Conservation (phyloP, 768 basidiomycete genomes). For the Trametes cubensis region DNA sequence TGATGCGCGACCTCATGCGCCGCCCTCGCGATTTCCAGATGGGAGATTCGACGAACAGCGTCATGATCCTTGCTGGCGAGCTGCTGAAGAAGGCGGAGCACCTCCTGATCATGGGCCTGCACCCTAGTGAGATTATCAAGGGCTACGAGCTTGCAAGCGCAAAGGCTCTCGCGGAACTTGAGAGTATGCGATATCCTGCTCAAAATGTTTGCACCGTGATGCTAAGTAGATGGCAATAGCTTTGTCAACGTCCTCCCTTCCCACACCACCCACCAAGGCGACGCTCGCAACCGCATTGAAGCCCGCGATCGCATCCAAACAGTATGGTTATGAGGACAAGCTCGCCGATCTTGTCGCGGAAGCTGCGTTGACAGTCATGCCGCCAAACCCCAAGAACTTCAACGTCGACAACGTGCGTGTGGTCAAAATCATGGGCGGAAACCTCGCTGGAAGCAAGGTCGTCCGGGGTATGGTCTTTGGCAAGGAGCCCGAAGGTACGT, state of each 20-base stretch:
- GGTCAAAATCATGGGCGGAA: slow-evolving; percentile 98
- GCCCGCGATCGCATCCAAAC: slow-evolving; percentile 95
- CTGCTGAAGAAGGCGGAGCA: slow-evolving; percentile 91
- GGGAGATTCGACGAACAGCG: slow-evolving; percentile 96
- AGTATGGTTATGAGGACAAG: slow-evolving; percentile 90
- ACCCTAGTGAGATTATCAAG: slow-evolving; percentile 93
- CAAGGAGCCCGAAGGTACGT: slow-evolving; percentile 87
- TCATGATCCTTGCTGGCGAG: slow-evolving; percentile 94
- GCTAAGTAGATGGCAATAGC: slow-evolving; percentile 43
- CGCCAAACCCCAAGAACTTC: slow-evolving; percentile 84
- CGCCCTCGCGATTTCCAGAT: slow-evolving; percentile 49
- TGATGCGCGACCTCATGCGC: background rate
- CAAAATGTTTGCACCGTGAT: background rate
- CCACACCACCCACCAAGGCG: slow-evolving; percentile 68
- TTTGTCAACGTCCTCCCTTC: slow-evolving; percentile 69
- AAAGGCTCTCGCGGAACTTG: slow-evolving; percentile 85
- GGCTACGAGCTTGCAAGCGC: slow-evolving; percentile 91
- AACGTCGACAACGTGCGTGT: slow-evolving; percentile 98
- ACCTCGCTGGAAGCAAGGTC: slow-evolving; percentile 79
- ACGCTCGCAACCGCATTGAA: slow-evolving; percentile 77
- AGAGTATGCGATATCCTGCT: slow-evolving; percentile 63
- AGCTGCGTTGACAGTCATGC: slow-evolving; percentile 92
- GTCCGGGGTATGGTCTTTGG: slow-evolving; percentile 99
- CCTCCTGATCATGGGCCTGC: slow-evolving; percentile 93
- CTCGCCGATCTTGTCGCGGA: slow-evolving; percentile 87